Evolutionary conservation across 805 yeast genomes (phyloP).

Genomic region (Pichia rugopelliculosa): DNA sequence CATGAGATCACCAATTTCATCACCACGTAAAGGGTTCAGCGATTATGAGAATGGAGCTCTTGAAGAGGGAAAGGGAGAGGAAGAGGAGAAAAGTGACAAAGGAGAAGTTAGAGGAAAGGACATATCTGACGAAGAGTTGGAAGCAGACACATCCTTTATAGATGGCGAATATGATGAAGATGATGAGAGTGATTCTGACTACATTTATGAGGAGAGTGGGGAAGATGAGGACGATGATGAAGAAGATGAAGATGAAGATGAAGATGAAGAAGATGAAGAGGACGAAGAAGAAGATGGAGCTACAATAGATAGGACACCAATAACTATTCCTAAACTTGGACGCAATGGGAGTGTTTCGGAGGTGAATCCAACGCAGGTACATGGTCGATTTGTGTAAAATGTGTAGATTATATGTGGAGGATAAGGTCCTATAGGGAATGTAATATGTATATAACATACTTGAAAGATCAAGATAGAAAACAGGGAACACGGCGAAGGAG

Average conservation of each 20-base stretch:
- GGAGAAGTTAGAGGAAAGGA: neutral
- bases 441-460: too few species aligned
- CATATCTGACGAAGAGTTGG: neutral
- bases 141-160: constrained; percentile 1
- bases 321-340: too few species aligned
- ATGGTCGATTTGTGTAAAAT: neutral
- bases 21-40: constrained; percentile 1
- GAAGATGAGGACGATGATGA: constrained; percentile 19
- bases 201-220: constrained; percentile 10
- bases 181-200: constrained; percentile 9
- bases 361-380: neutral
- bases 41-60: neutral
- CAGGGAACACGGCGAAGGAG: too few species aligned
- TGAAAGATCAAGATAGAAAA: too few species aligned
- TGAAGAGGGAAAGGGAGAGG: neutral
- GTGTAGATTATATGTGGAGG: too few species aligned
- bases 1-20: constrained; percentile 4
- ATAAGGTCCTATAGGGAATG: neutral
- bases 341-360: neutral
- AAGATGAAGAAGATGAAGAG: constrained; percentile 7
- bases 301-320: too few species aligned
- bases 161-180: constrained; percentile 24
- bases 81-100: neutral
- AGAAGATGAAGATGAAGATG: constrained; percentile 9
- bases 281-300: neutral